Conservation (phyloP, 257 asterid species). For the Osmanthus fragrans region DNA sequence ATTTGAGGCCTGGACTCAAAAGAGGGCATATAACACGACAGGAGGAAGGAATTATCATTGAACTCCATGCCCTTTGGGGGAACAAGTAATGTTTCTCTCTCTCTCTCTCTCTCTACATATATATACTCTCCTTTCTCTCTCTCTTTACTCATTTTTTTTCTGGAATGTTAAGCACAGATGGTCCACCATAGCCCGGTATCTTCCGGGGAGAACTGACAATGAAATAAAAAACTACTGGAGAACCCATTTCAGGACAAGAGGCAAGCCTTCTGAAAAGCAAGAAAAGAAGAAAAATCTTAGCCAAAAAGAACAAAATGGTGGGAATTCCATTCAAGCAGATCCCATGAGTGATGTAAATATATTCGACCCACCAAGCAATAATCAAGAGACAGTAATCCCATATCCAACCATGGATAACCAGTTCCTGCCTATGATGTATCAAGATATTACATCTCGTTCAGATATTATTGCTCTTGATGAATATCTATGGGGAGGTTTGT, state of each 20-base stretch:
- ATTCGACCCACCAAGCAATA: neutral
- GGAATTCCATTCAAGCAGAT: neutral
- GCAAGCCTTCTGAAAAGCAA: conserved; percentile 16
- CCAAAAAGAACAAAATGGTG: neutral
- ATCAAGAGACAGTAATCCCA: neutral
- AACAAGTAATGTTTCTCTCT: conserved; percentile 39
- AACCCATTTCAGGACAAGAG: conserved; percentile 48
- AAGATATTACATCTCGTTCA: neutral
- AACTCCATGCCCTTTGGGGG: conserved; percentile 62
- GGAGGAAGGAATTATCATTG: conserved; percentile 53
- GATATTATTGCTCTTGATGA: neutral
- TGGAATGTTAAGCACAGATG: conserved; percentile 30
- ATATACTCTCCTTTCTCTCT: neutral
- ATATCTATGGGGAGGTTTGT: neutral
- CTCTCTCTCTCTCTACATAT: neutral
- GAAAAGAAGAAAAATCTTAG: neutral
- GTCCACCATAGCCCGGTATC: conserved; percentile 57
- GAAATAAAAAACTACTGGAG: conserved; percentile 65
- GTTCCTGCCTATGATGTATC: neutral
- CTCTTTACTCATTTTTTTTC: neutral
- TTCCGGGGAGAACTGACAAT: conserved; percentile 62
- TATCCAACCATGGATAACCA: neutral
- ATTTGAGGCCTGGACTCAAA: conserved; percentile 58
- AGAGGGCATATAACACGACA: conserved; percentile 52
- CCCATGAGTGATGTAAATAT: neutral